A percentile compares a stretch with the other conserved stretches of the same genome.
These are phyloP conservation scores for Hevea brasiliensis DNA, from an alignment of 345 rosid species.

Conservation along the genomic window DNA sequence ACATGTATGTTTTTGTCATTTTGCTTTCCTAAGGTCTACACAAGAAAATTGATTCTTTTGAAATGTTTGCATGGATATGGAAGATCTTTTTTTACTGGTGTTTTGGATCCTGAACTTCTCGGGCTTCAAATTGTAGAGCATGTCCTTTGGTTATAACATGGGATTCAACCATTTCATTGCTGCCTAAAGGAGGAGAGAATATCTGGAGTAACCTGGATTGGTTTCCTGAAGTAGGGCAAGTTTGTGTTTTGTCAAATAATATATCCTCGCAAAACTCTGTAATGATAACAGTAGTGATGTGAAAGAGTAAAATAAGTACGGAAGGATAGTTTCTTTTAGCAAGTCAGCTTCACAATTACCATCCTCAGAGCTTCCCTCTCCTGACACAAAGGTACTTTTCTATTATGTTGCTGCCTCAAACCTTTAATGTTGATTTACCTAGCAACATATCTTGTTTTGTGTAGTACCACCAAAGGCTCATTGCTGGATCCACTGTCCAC, in stretches of 20 bases:
- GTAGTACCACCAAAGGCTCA: too few relatives aligned
- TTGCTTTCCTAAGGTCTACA: not conserved
- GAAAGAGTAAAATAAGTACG: slow-evolving; percentile 47
- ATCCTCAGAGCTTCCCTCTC: slow-evolving; percentile 43
- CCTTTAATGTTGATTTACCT: not conserved
- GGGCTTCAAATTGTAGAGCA: slow-evolving; percentile 61
- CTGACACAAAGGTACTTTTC: slow-evolving; percentile 41
- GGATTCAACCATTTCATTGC: slow-evolving; percentile 63
- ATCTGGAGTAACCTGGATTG: slow-evolving; percentile 70
- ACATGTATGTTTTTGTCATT: too few relatives aligned
- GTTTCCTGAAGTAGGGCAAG: slow-evolving; percentile 55
- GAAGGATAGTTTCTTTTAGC: slow-evolving; percentile 68
- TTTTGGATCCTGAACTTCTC: slow-evolving; percentile 51
- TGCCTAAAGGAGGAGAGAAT: slow-evolving; percentile 80
- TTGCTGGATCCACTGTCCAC: too few relatives aligned
- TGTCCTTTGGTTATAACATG: slow-evolving; percentile 65
- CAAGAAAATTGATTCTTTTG: slow-evolving; percentile 4
- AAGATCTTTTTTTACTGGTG: slow-evolving; percentile 56
- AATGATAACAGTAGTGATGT: slow-evolving; percentile 27
- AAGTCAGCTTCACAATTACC: slow-evolving; percentile 46
- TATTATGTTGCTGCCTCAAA: not conserved
- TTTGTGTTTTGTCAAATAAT: slow-evolving; percentile 41
- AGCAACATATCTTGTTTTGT: too few relatives aligned
- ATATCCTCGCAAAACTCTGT: slow-evolving; percentile 19
- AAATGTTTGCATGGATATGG: slow-evolving; percentile 13